Percentiles rank a stretch among this genome's conserved stretches.
These are phyloP conservation scores for Phyllosticta citribraziliensis DNA, from an alignment of 2,329 filamentous ascomycete genomes.

Conservation along the genomic window DNA sequence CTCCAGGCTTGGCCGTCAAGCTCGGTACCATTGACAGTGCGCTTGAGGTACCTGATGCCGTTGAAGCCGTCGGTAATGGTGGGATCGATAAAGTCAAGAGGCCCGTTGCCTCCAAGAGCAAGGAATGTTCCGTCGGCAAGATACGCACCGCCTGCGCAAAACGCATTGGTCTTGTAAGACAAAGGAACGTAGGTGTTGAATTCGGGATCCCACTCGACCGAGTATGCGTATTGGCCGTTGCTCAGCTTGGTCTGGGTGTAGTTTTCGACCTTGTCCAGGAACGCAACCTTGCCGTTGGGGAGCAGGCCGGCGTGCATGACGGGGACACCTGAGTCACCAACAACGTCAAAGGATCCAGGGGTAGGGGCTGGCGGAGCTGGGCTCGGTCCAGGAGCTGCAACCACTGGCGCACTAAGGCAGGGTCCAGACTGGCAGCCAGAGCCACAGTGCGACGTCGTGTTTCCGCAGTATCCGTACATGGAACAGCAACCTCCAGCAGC, in stretches of 20 bases:
- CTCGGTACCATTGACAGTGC: conserved; percentile 34
- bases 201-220: conserved; percentile 47
- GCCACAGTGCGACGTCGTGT: conserved; percentile 43
- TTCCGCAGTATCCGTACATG: conserved; percentile 48
- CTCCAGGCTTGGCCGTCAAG: conserved; percentile 42
- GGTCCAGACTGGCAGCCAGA: conserved; percentile 47
- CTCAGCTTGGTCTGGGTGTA: conserved; percentile 47
- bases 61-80: conserved; percentile 51
- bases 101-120: conserved; percentile 49
- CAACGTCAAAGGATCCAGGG: conserved; percentile 38
- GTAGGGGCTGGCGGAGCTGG: conserved; percentile 37
- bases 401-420: conserved; percentile 33
- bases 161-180: conserved; percentile 48
- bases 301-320: conserved; percentile 53
- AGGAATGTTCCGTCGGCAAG: conserved; percentile 47
- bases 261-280: conserved; percentile 55
- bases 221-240: conserved; percentile 50
- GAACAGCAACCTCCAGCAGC: conserved; percentile 44
- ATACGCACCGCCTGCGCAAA: conserved; percentile 51
- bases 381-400: conserved; percentile 32
- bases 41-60: conserved; percentile 45
- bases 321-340: conserved; percentile 50
- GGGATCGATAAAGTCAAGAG: conserved; percentile 45
- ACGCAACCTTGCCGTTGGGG: conserved; percentile 49
- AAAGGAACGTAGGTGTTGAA: conserved; percentile 39